A percentile compares a stretch with the other conserved stretches of the same genome.
Evolutionary conservation across 305 asterid species (phyloP).

Genomic region (Fraxinus xanthoxyloides): DNA sequence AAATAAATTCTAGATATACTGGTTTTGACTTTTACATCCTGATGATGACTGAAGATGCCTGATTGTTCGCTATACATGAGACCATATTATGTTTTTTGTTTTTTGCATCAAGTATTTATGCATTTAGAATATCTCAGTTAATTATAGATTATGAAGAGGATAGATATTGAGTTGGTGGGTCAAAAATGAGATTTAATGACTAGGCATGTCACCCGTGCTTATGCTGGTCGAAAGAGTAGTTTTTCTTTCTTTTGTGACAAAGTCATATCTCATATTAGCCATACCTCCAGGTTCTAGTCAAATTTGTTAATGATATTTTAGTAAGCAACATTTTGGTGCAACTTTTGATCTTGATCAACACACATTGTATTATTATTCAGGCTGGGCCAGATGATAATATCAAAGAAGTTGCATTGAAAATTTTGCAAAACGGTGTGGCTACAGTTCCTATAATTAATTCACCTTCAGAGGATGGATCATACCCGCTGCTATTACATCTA

Average conservation of each 20-base stretch:
- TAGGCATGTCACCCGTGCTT: neutral
- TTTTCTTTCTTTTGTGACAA: neutral
- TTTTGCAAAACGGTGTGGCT: constrained; percentile 71
- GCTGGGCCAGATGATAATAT: constrained; percentile 84
- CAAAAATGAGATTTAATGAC: neutral
- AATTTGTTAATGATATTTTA: neutral
- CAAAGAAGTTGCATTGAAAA: constrained; percentile 75
- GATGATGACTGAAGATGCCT: constrained; percentile 11
- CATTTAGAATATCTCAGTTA: neutral
- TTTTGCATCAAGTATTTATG: constrained; percentile 2
- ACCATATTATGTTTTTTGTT: constrained; percentile 1
- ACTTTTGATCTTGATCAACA: neutral
- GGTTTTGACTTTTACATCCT: neutral
- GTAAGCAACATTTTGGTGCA: neutral
- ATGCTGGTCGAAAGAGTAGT: neutral
- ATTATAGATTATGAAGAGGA: neutral
- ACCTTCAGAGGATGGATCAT: constrained; percentile 65
- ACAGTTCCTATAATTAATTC: constrained; percentile 81
- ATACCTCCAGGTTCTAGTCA: neutral
- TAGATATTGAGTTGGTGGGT: neutral
- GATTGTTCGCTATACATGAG: neutral
- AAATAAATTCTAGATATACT: constrained; percentile 1
- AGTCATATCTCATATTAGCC: neutral
- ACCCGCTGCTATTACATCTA: constrained; percentile 78
- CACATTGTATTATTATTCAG: constrained; percentile 37